Conservation (phyloP, 495 filamentous ascomycete genomes). For the Penicillium pulvis region DNA sequence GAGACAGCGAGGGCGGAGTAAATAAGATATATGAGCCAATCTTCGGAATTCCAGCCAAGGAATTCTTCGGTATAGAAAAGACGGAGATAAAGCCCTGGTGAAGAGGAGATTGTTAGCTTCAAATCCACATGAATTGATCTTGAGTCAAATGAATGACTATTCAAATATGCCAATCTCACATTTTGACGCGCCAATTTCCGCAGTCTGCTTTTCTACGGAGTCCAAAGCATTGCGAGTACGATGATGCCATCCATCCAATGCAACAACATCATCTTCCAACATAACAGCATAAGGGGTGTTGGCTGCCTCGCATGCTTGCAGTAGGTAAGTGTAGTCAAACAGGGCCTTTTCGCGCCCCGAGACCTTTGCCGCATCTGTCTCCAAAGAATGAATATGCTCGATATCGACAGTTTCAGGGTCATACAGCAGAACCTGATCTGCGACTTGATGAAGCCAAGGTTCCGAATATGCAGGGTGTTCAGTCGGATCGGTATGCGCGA, state of each 20-base stretch:
- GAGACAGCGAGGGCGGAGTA: slow-evolving; percentile 26
- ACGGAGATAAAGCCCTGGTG: slow-evolving; percentile 51
- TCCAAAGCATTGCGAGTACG: slow-evolving; percentile 40
- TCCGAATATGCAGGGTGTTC: slow-evolving; percentile 45
- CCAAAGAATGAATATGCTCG: background rate
- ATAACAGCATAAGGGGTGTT: slow-evolving; percentile 46
- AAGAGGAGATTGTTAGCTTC: background rate
- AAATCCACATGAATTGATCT: no score
- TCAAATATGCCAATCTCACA: slow-evolving; percentile 18
- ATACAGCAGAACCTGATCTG: slow-evolving; percentile 52
- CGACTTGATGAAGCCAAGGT: slow-evolving; percentile 46
- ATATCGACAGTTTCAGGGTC: slow-evolving; percentile 13
- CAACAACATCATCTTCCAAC: slow-evolving; percentile 56
- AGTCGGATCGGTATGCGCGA: slow-evolving; percentile 48
- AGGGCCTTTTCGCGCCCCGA: slow-evolving; percentile 1
- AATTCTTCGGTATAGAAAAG: slow-evolving; percentile 59
- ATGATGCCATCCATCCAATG: slow-evolving; percentile 53
- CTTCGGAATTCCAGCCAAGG: slow-evolving; percentile 56
- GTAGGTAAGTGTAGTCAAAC: slow-evolving; percentile 18
- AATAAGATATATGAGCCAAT: slow-evolving; percentile 44
- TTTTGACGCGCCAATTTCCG: slow-evolving; percentile 21
- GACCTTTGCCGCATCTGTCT: slow-evolving; percentile 10
- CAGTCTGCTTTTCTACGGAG: slow-evolving; percentile 32
- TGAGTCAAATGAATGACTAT: no score
- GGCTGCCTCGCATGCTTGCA: slow-evolving; percentile 43